These are phyloP conservation scores for Pseudocercospora fijiensis DNA, from an alignment of 2,329 filamentous ascomycete species.

Conservation along the genomic window DNA sequence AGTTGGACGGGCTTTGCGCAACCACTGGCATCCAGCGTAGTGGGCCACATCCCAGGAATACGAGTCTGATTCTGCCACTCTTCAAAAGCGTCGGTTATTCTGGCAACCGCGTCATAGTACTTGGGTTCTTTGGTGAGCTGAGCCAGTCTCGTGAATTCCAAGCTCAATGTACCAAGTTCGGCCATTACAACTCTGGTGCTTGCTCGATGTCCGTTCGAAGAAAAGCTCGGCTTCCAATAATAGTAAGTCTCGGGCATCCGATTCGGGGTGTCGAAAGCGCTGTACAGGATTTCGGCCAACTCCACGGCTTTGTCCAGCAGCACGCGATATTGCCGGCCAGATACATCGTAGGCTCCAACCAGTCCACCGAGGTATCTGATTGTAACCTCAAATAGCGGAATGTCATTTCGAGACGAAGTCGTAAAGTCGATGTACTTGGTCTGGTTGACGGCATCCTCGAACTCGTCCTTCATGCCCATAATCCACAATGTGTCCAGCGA, in stretches of 20 bases:
- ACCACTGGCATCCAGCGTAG: slow-evolving; percentile 73
- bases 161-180: slow-evolving; percentile 73
- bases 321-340: slow-evolving; percentile 63
- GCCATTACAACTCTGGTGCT: slow-evolving; percentile 57
- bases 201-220: slow-evolving; percentile 64
- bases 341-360: slow-evolving; percentile 82
- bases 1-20: slow-evolving; percentile 57
- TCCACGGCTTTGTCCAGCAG: slow-evolving; percentile 76
- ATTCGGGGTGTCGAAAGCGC: slow-evolving; percentile 87
- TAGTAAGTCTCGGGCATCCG: slow-evolving; percentile 86
- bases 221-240: slow-evolving; percentile 67
- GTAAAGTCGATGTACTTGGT: slow-evolving; percentile 81
- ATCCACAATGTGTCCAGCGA: slow-evolving; percentile 82
- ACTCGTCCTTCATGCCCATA: slow-evolving; percentile 75
- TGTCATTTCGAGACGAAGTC: slow-evolving; percentile 62
- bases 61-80: slow-evolving; percentile 69
- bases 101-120: slow-evolving; percentile 87
- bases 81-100: slow-evolving; percentile 78
- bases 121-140: slow-evolving; percentile 78
- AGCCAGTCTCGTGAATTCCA: slow-evolving; percentile 87
- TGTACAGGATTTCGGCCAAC: slow-evolving; percentile 76
- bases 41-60: slow-evolving; percentile 78
- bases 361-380: slow-evolving; percentile 90
- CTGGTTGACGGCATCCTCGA: slow-evolving; percentile 70
- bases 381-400: slow-evolving; percentile 89